Conservation (phyloP, 2,329 filamentous ascomycete genomes). For the Penicillium sp. region DNA sequence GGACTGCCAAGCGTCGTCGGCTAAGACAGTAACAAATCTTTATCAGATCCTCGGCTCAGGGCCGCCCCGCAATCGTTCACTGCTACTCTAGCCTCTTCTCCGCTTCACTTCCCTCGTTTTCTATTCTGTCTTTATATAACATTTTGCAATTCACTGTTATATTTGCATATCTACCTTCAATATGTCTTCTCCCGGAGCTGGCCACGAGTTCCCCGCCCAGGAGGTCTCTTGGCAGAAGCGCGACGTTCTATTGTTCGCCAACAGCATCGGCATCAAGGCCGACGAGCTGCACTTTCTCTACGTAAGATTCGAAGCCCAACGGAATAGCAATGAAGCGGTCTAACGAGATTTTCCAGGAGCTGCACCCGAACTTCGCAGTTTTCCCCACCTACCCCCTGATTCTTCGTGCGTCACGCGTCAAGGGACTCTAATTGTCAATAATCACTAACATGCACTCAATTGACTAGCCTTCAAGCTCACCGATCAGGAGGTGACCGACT, state of each 20-base stretch:
- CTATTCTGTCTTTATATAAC: background rate
- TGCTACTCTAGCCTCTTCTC: constrained; percentile 16
- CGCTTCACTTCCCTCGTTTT: background rate
- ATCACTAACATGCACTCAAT: constrained; percentile 36
- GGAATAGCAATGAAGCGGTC: constrained; percentile 1
- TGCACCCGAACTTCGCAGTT: constrained; percentile 79
- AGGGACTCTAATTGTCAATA: background rate
- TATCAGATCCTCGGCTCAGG: constrained; percentile 28
- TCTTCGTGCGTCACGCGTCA: constrained; percentile 56
- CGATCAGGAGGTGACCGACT: constrained; percentile 75
- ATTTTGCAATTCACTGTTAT: background rate
- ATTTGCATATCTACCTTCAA: constrained; percentile 9
- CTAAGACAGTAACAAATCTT: constrained; percentile 18
- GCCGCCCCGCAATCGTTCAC: constrained; percentile 20
- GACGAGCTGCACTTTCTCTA: constrained; percentile 93
- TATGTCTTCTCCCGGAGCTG: constrained; percentile 57
- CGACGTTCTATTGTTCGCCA: constrained; percentile 84
- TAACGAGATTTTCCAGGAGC: constrained; percentile 57
- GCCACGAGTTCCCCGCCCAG: constrained; percentile 74
- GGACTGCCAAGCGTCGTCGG: constrained; percentile 16
- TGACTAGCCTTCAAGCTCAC: constrained; percentile 70
- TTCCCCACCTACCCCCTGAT: constrained; percentile 88
- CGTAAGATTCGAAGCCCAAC: constrained; percentile 47
- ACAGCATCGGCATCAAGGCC: constrained; percentile 79
- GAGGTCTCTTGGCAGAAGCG: constrained; percentile 84